A percentile compares a stretch with the other conserved stretches of the same genome.
phyloP scores from a whole-genome alignment of 2,329 filamentous ascomycete species.

The Colletotrichum navitas region DNA sequence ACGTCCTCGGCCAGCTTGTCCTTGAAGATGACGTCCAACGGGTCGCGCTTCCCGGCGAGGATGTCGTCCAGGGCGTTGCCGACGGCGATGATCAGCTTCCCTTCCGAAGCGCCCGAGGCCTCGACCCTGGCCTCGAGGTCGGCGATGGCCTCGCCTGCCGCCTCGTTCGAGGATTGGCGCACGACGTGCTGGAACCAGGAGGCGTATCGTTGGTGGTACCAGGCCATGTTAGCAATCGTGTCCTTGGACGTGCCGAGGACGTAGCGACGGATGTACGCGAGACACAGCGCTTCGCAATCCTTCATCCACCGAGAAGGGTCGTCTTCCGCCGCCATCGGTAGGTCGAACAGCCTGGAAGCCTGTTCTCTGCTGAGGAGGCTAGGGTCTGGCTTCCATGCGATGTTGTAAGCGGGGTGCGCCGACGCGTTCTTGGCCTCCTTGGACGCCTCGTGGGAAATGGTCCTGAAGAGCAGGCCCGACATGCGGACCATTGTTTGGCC shows the following conservation, averaged over 20 bases:
- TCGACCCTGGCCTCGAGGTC: slow-evolving; percentile 38
- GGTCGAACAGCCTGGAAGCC: slow-evolving; percentile 37
- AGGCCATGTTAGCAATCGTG: slow-evolving; percentile 15
- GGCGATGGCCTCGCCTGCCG: slow-evolving; percentile 8
- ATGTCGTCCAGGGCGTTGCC: slow-evolving; percentile 45
- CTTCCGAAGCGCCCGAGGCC: slow-evolving; percentile 39
- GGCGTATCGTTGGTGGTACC: slow-evolving; percentile 41
- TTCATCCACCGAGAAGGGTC: slow-evolving; percentile 43
- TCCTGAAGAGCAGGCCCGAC: slow-evolving; percentile 44
- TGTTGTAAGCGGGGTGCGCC: slow-evolving; percentile 39
- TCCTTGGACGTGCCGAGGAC: background rate
- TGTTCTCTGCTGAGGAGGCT: slow-evolving; percentile 40
- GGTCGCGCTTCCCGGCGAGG: slow-evolving; percentile 46
- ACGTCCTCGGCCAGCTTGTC: slow-evolving; percentile 45
- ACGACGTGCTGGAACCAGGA: slow-evolving; percentile 41
- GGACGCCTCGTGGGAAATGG: slow-evolving; percentile 25
- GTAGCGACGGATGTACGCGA: slow-evolving; percentile 33
- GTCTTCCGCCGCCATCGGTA: slow-evolving; percentile 34
- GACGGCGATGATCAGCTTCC: slow-evolving; percentile 44
- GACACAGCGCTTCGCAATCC: slow-evolving; percentile 41
- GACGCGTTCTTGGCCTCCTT: slow-evolving; percentile 7
- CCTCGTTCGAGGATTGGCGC: background rate
- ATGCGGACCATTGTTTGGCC: slow-evolving; percentile 39
- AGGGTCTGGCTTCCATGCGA: slow-evolving; percentile 45
- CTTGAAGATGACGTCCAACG: slow-evolving; percentile 48